Base-by-base conservation (phyloP, 108 stramenopile species). In the Mediolabrus comicus region DNA sequence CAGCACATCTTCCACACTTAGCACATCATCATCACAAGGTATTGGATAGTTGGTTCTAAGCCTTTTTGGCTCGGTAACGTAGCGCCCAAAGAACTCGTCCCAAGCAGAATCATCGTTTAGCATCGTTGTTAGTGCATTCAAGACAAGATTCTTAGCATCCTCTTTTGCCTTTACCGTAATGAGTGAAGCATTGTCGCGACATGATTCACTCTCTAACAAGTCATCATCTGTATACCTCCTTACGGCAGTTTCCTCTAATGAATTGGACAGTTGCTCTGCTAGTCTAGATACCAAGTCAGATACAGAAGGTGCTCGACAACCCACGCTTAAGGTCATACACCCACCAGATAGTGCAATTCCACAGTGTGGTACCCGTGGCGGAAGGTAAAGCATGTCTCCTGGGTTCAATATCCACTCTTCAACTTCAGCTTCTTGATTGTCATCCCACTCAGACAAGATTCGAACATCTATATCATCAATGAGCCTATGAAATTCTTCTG, bases 381-480 rank as follows among this genome's bases (percentile, higher is more conserved):
- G 97, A 29, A 98, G 75, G 69, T 98, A 98, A 29, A 98, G 74
- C 54, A 89, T 69, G 71, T 98, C 97, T 3, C 97, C 97, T 16
- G 92, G 86, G 7, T 86, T 30, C 31, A 97, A 65, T 54, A 60
- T 77, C 77, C 78, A 87, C 6, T 71, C 64, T 36, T 83, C 75
- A 67, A 68, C 52, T 12, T 60, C 43, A 26, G 14, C 28, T 29
- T 17, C 69, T 43, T 81, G 46, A 17, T 49, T 51, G 35, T 60
- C 70, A 19, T 13, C 36, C 67, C 63, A 59, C 55, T 43, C 38
- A 43, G 32, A 32, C 65, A 97, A 72, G 11, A 96, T 80, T 11
- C 96, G 87, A 0, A 97, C 85, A 69, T 88, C 84, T 25, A 90
- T 67, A 53, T 79, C 89, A 25, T 63, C 62, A 0, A 97, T 60